A percentile compares a stretch with the other conserved stretches of the same genome.
phyloP scores from a whole-genome alignment of 1,139 yeast species.

The Diutina sp. region DNA sequence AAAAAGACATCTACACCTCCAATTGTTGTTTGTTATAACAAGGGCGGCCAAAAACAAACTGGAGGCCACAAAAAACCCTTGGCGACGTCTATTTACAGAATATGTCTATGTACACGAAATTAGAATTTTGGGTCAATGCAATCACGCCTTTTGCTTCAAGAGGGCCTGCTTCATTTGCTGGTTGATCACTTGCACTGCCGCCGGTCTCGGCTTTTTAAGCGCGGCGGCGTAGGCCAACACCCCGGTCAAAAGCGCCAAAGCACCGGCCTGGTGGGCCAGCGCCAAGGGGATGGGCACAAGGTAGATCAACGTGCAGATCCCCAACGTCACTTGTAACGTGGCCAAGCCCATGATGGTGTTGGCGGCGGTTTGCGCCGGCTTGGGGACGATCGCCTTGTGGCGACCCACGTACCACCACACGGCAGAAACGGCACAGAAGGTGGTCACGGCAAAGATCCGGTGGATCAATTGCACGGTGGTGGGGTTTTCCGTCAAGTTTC shows the following conservation, averaged over 20 bases:
- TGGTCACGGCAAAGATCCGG: constrained; percentile 70
- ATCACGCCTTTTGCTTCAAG: neutral
- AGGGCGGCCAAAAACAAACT: neutral
- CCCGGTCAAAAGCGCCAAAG: constrained; percentile 75
- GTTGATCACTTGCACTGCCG: constrained; percentile 10
- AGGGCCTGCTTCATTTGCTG: neutral
- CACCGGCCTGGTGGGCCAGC: constrained; percentile 96
- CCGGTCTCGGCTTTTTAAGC: constrained; percentile 58
- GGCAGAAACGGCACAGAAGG: constrained; percentile 61
- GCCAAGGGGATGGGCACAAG: constrained; percentile 90
- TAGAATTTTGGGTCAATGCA: neutral
- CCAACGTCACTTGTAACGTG: constrained; percentile 70
- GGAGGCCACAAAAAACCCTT: neutral
- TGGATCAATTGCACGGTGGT: constrained; percentile 91
- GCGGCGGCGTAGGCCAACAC: constrained; percentile 59
- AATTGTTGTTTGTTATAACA: neutral
- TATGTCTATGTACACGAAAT: neutral
- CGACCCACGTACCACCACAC: constrained; percentile 50
- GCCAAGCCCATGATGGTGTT: constrained; percentile 73
- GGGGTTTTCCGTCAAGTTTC: constrained; percentile 90
- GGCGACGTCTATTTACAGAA: neutral
- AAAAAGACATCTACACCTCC: too few relatives aligned
- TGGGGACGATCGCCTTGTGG: constrained; percentile 52
- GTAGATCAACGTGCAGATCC: constrained; percentile 74
- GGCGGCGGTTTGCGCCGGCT: constrained; percentile 32